Evolutionary conservation across 169 alveolate species (phyloP).

Genomic region (Neospora caninum): DNA sequence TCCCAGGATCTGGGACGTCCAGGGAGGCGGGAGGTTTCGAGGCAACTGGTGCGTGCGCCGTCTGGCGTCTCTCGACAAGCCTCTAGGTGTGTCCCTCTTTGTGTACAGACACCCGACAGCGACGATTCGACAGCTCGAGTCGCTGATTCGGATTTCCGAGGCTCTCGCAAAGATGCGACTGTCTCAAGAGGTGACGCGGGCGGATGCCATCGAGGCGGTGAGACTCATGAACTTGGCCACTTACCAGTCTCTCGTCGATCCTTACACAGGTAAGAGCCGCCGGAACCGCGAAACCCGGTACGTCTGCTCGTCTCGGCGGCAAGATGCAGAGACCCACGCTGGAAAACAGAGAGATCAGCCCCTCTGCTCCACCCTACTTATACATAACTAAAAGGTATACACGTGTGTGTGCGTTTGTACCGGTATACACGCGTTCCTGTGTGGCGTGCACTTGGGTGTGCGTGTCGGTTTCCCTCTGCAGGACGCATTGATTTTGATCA

Average conservation of each 20-base stretch:
- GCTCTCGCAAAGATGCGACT: conserved; percentile 96
- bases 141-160: conserved; percentile 96
- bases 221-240: conserved; percentile 97
- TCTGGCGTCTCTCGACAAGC: neutral
- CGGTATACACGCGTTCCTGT: no score
- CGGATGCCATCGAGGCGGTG: conserved; percentile 96
- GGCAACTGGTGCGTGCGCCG: no score
- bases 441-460: neutral
- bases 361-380: no score
- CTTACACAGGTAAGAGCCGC: conserved; percentile 70
- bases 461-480: neutral
- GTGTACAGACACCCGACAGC: conserved; percentile 90
- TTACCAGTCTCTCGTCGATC: conserved; percentile 98
- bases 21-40: no score
- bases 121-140: conserved; percentile 96
- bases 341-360: no score
- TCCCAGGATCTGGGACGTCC: no score
- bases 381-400: no score
- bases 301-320: no score
- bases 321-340: no score
- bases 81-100: neutral
- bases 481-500: conserved; percentile 66
- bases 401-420: no score
- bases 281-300: no score
- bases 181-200: conserved; percentile 80